Evolutionary conservation across 1,284 basidiomycete species (phyloP).

Genomic region (Puccinia horiana): DNA sequence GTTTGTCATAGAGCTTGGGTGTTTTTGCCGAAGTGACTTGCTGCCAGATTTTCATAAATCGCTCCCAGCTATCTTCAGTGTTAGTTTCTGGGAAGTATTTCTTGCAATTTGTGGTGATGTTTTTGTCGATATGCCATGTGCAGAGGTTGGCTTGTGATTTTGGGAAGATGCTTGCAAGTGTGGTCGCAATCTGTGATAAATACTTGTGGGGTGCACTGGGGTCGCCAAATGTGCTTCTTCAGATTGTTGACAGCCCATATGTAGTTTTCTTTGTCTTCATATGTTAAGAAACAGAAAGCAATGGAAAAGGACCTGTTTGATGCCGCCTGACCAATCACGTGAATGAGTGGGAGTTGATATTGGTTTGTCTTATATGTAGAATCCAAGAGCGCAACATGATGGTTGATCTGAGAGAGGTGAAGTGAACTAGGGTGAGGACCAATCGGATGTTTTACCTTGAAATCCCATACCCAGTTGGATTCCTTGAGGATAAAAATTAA

Average conservation of each 20-base stretch:
- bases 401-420: background rate
- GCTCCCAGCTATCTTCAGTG: background rate
- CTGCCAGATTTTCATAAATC: background rate
- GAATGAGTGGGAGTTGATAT: too few relatives aligned
- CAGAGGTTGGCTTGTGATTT: background rate
- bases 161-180: background rate
- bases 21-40: background rate
- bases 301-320: background rate
- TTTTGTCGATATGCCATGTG: background rate
- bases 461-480: background rate
- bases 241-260: slow-evolving; percentile 2
- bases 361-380: too few relatives aligned
- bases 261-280: background rate
- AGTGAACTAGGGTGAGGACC: background rate
- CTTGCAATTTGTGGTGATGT: background rate
- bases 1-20: background rate
- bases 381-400: slow-evolving; percentile 16
- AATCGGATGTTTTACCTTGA: background rate
- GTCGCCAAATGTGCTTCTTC: background rate
- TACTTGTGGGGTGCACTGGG: background rate
- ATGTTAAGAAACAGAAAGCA: slow-evolving; percentile 3
- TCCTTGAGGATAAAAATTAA: background rate
- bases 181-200: background rate
- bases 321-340: background rate
- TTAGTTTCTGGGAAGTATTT: background rate